Evolutionary conservation across 805 yeast genomes (phyloP).

Genomic region (Metschnikowia bowlesiae): DNA sequence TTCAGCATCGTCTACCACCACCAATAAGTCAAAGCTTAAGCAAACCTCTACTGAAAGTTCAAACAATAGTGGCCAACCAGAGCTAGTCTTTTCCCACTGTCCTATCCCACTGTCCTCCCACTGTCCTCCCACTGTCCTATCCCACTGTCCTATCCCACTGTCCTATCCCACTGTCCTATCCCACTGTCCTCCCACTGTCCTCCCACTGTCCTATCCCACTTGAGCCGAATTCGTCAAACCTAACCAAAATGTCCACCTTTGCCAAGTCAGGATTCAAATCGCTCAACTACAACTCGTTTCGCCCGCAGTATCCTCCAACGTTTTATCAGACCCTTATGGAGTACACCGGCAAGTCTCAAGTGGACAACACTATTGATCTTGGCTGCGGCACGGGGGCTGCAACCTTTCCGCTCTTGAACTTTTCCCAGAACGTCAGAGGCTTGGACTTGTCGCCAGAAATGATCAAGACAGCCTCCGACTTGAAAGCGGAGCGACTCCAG

Average conservation of each 20-base stretch:
- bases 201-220: too few species aligned
- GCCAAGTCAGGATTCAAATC: constrained; percentile 13
- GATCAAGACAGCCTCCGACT: constrained; percentile 40
- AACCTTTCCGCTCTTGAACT: constrained; percentile 38
- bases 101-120: too few species aligned
- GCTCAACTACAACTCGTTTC: constrained; percentile 27
- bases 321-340: constrained; percentile 29
- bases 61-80: too few species aligned
- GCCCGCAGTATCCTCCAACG: constrained; percentile 39
- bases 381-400: constrained; percentile 58
- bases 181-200: too few species aligned
- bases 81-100: too few species aligned
- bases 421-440: constrained; percentile 38
- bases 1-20: neutral
- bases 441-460: constrained; percentile 46
- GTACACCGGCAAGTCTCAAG: constrained; percentile 20
- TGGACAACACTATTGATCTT: constrained; percentile 30
- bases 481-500: constrained; percentile 21
- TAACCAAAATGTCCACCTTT: constrained; percentile 12
- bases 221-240: too few species aligned
- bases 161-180: too few species aligned
- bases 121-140: too few species aligned
- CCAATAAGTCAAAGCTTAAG: neutral
- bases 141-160: too few species aligned
- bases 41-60: too few species aligned